phyloP scores from a whole-genome alignment of 257 asterid species.

The Cynanchum wilfordii region DNA sequence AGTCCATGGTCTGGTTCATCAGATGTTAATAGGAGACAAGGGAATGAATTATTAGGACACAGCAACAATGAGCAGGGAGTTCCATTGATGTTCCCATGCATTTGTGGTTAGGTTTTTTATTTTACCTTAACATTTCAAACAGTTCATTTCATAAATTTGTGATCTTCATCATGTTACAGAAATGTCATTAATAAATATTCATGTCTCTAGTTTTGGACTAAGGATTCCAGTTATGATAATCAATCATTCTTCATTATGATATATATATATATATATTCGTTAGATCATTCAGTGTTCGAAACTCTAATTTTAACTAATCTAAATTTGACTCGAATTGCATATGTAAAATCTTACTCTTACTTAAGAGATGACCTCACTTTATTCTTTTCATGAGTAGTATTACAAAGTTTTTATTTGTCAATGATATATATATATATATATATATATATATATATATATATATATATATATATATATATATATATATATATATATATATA shows the following conservation, averaged over 20 bases:
- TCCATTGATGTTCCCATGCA: conserved; percentile 36
- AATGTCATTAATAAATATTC: not conserved
- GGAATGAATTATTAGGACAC: conserved; percentile 18
- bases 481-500: not conserved
- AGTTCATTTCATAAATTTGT: not conserved
- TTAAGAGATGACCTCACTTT: too few relatives aligned
- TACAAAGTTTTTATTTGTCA: too few relatives aligned
- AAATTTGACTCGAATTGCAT: too few relatives aligned
- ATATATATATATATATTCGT: not conserved
- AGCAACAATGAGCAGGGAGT: conserved; percentile 24
- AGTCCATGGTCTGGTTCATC: conserved; percentile 28
- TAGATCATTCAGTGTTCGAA: too few relatives aligned
- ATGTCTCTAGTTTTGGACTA: not conserved
- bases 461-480: too few relatives aligned
- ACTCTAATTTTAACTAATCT: too few relatives aligned
- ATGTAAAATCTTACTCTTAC: too few relatives aligned
- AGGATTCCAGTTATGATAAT: not conserved
- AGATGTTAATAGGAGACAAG: conserved; percentile 17
- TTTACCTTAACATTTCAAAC: not conserved
- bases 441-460: too few relatives aligned
- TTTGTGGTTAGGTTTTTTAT: conserved; percentile 30
- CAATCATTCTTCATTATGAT: not conserved
- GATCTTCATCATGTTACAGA: not conserved
- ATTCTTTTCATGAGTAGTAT: too few relatives aligned
- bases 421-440: too few relatives aligned